A percentile compares a stretch with the other conserved stretches of the same genome.
Conservation (phyloP, 306 rosid genomes). For the Glycine tomentella region DNA sequence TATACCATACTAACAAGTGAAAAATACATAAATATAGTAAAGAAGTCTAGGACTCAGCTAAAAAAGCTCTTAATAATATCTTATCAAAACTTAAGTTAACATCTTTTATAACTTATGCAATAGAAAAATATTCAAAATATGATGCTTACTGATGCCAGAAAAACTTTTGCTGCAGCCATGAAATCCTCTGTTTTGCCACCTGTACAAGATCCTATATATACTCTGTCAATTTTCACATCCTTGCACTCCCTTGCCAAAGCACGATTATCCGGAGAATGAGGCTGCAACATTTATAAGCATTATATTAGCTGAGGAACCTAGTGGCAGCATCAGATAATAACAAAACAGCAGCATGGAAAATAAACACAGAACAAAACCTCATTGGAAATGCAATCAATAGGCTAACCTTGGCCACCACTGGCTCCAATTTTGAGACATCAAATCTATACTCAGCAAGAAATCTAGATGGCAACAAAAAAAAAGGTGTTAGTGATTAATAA, state of each 20-base stretch:
- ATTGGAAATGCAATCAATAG: slow-evolving; percentile 29
- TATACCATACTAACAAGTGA: slow-evolving; percentile 27
- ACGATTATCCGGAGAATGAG: slow-evolving; percentile 96
- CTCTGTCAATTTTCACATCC: slow-evolving; percentile 94
- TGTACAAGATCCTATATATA: slow-evolving; percentile 94
- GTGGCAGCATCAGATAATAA: neutral
- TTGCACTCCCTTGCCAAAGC: slow-evolving; percentile 96
- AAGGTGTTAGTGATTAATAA: slow-evolving; percentile 21
- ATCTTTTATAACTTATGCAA: slow-evolving; percentile 13
- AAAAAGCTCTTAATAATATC: slow-evolving; percentile 13
- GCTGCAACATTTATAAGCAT: slow-evolving; percentile 63
- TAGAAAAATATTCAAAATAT: slow-evolving; percentile 8
- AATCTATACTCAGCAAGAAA: slow-evolving; percentile 83
- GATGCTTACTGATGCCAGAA: slow-evolving; percentile 76
- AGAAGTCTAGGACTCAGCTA: slow-evolving; percentile 3
- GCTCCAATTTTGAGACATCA: slow-evolving; percentile 88
- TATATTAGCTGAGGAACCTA: slow-evolving; percentile 34
- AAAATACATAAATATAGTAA: neutral
- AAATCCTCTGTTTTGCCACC: slow-evolving; percentile 95
- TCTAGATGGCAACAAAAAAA: slow-evolving; percentile 54
- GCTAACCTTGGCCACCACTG: slow-evolving; percentile 87
- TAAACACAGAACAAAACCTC: slow-evolving; percentile 17
- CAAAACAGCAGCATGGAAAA: neutral
- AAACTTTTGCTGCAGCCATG: slow-evolving; percentile 84
- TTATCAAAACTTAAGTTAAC: neutral